phyloP scores from a whole-genome alignment of 75 land plant genomes.

The Pinus taeda region DNA sequence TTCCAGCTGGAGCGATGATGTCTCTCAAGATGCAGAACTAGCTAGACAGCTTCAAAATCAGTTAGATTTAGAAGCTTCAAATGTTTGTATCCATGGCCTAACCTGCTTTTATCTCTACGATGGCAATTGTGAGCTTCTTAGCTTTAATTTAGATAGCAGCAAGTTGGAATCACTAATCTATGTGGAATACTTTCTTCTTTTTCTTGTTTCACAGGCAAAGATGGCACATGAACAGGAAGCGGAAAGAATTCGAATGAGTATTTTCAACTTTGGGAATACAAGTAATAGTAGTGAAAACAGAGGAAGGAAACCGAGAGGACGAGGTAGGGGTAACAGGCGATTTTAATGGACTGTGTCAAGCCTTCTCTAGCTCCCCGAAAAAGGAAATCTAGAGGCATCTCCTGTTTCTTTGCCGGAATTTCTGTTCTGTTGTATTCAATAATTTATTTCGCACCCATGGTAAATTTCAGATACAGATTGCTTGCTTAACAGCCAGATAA shows the following conservation, averaged over 20 bases:
- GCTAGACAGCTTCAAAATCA: conserved; percentile 79
- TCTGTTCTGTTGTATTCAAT: too few species aligned
- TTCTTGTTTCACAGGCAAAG: conserved; percentile 27
- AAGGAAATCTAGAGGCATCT: too few species aligned
- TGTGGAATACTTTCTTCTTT: background rate
- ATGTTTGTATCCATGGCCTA: conserved; percentile 13
- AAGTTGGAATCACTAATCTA: background rate
- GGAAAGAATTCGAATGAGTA: conserved; percentile 61
- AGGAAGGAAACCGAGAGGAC: conserved; percentile 39
- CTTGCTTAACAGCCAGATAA: too few species aligned
- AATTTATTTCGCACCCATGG: too few species aligned
- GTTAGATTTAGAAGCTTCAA: conserved; percentile 62
- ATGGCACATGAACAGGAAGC: conserved; percentile 35
- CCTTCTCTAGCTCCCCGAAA: too few species aligned
- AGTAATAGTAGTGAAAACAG: conserved; percentile 25
- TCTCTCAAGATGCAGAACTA: conserved; percentile 64
- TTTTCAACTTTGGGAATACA: conserved; percentile 66
- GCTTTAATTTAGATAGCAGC: background rate
- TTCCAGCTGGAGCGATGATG: conserved; percentile 4
- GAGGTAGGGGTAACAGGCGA: conserved; percentile 44
- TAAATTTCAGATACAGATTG: too few species aligned
- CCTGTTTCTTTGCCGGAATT: too few species aligned
- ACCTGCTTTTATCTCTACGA: background rate
- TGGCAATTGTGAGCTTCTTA: background rate
- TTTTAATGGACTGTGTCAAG: background rate